These are phyloP conservation scores for Chrysoporthe puriensis DNA, from an alignment of 2,329 filamentous ascomycete genomes.

Conservation along the genomic window DNA sequence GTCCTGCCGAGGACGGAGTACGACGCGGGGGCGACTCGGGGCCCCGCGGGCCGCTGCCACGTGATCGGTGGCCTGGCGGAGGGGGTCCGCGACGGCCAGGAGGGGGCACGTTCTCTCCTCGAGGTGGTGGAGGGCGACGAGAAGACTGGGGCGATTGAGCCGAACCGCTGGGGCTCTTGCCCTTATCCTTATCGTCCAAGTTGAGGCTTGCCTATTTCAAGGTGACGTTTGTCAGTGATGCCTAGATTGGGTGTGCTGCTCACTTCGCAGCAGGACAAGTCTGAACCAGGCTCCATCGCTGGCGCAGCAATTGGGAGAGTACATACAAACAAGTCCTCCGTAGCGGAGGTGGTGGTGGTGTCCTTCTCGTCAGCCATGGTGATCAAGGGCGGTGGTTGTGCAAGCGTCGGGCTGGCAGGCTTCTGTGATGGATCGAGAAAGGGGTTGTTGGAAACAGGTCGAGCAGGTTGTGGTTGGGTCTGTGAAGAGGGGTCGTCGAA, in stretches of 20 bases:
- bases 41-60: conserved; percentile 37
- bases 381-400: conserved; percentile 45
- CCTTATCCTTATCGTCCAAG: conserved; percentile 66
- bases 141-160: conserved; percentile 41
- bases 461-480: conserved; percentile 32
- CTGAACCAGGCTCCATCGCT: conserved; percentile 2
- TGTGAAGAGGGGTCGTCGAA: conserved; percentile 60
- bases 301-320: conserved; percentile 17
- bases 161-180: conserved; percentile 39
- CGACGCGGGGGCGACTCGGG: conserved; percentile 39
- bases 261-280: conserved; percentile 11
- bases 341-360: conserved; percentile 52
- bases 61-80: conserved; percentile 58
- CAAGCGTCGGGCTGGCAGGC: conserved; percentile 38
- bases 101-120: conserved; percentile 54
- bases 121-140: conserved; percentile 43
- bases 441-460: conserved; percentile 73
- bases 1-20: conserved; percentile 50
- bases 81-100: conserved; percentile 47
- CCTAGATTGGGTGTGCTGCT: background rate
- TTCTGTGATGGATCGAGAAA: conserved; percentile 65
- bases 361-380: conserved; percentile 54
- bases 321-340: conserved; percentile 80
- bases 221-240: conserved; percentile 37
- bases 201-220: conserved; percentile 65